Conservation (phyloP, 495 filamentous ascomycete species). For the Podospora anserina region DNA sequence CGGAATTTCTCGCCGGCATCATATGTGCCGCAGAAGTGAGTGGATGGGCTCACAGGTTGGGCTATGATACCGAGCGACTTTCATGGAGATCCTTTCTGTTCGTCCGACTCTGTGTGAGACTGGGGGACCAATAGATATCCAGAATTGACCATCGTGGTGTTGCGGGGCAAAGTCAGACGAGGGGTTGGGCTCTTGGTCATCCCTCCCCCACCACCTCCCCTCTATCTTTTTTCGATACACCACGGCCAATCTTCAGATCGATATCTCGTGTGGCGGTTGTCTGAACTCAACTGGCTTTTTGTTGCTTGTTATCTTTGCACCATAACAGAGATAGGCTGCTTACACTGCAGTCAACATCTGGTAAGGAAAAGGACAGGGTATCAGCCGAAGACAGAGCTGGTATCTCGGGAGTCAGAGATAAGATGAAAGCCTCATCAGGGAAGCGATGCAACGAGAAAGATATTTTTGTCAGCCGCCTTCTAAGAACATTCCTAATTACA, state of each 20-base stretch:
- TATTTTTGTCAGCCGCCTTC: background rate
- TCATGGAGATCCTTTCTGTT: background rate
- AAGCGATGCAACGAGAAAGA: background rate
- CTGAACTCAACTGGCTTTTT: background rate
- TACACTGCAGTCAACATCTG: background rate
- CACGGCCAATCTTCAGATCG: background rate
- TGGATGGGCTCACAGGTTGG: background rate
- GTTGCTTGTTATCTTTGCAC: background rate
- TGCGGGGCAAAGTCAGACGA: constrained; percentile 16
- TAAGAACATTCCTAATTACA: background rate
- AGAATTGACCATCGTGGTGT: constrained; percentile 22
- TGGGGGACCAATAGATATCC: constrained; percentile 16
- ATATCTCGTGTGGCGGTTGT: background rate
- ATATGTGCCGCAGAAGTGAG: constrained; percentile 8
- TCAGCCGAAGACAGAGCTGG: background rate
- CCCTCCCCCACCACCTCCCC: background rate
- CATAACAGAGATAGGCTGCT: background rate
- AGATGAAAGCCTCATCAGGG: background rate
- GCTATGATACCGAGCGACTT: background rate
- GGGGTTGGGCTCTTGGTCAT: constrained; percentile 8
- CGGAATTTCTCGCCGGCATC: background rate
- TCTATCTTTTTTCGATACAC: background rate
- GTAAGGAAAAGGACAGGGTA: background rate
- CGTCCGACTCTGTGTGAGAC: background rate
- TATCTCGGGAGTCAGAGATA: background rate